Evolutionary conservation across 192 early-diverging fungal species (phyloP).

Genomic region (Globomyces pollinis-pini): DNA sequence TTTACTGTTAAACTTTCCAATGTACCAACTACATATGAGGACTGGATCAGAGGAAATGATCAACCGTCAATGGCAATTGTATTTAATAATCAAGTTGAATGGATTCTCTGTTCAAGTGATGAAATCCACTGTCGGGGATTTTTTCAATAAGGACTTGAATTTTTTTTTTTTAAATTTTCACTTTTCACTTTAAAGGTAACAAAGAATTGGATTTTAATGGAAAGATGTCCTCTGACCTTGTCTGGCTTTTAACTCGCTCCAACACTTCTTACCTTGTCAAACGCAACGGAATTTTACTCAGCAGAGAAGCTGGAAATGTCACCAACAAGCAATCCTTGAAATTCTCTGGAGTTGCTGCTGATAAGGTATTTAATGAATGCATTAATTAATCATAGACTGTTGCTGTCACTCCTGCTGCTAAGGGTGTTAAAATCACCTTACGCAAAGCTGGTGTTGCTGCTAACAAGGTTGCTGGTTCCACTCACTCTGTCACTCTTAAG

Average conservation of each 20-base stretch:
- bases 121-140: too few species aligned
- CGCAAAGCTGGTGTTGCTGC: constrained; percentile 32
- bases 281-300: constrained; percentile 66
- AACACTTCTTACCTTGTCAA: constrained; percentile 78
- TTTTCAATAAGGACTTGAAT: too few species aligned
- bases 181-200: too few species aligned
- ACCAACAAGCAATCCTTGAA: constrained; percentile 74
- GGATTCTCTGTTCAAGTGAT: too few species aligned
- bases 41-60: too few species aligned
- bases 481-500: neutral
- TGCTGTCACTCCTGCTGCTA: constrained; percentile 6
- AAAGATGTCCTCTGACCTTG: constrained; percentile 27
- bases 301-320: constrained; percentile 67
- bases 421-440: constrained; percentile 39
- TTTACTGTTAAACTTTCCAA: too few species aligned
- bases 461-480: neutral
- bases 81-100: too few species aligned
- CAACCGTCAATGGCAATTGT: too few species aligned
- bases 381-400: neutral
- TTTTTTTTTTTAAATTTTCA: too few species aligned
- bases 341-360: constrained; percentile 72
- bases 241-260: constrained; percentile 62
- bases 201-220: too few species aligned
- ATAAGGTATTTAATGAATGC: constrained; percentile 46
- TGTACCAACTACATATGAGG: too few species aligned